Conservation (phyloP, 2,329 filamentous ascomycete species). For the Phaeosphaeriaceae sp. region DNA sequence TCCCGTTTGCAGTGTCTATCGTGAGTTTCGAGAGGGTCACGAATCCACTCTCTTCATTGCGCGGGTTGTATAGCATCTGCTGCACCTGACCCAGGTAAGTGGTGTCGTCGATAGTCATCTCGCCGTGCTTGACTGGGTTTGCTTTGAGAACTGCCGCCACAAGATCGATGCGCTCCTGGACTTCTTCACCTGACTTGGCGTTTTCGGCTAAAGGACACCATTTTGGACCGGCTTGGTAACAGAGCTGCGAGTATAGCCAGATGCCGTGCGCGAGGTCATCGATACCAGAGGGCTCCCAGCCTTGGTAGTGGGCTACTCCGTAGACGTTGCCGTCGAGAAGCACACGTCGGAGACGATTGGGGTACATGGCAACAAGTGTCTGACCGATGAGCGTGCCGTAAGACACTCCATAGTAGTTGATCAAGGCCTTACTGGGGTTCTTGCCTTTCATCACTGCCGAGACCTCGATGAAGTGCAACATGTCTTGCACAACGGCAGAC, state of each 20-base stretch:
- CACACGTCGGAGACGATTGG: conserved; percentile 44
- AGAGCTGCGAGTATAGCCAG: conserved; percentile 62
- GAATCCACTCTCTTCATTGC: not conserved
- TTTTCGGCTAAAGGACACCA: conserved; percentile 9
- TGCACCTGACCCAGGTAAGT: not conserved
- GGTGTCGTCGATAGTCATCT: not conserved
- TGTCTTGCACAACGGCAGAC: conserved; percentile 37
- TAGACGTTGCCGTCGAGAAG: conserved; percentile 55
- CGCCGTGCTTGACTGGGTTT: conserved; percentile 12
- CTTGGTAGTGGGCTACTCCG: conserved; percentile 11
- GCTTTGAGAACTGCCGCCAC: conserved; percentile 4
- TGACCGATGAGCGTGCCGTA: conserved; percentile 56
- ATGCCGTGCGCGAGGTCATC: conserved; percentile 6
- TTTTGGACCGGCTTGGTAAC: conserved; percentile 55
- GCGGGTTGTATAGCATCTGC: not conserved
- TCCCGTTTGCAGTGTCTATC: not conserved
- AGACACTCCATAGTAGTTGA: conserved; percentile 51
- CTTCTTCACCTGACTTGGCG: not conserved
- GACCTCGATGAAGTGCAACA: conserved; percentile 33
- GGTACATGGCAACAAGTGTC: conserved; percentile 55
- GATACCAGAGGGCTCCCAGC: not conserved
- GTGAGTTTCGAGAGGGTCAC: not conserved
- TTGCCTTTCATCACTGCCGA: conserved; percentile 19
- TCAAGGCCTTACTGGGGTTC: conserved; percentile 33
- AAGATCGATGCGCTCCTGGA: conserved; percentile 9